phyloP scores from a whole-genome alignment of 2,329 filamentous ascomycete species.

The Stachybotrys echinatus region DNA sequence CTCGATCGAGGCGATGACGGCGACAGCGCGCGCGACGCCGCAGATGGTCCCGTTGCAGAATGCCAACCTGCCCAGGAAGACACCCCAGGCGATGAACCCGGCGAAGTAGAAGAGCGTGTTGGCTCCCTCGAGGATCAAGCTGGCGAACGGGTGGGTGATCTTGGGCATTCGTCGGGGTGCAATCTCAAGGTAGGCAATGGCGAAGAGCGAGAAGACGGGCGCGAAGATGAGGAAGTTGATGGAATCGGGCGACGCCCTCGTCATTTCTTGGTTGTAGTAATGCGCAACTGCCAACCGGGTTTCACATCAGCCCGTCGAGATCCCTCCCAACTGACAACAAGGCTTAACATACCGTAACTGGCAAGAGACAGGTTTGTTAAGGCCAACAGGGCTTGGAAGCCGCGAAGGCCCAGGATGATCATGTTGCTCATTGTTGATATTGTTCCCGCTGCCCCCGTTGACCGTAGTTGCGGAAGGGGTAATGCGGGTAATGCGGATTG shows the following conservation, averaged over 20 bases:
- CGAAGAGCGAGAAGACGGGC: conserved; percentile 48
- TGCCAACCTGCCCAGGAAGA: conserved; percentile 49
- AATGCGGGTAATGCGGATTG: not conserved
- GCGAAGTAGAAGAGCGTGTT: conserved; percentile 55
- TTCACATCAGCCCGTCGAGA: not conserved
- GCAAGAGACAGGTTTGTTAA: conserved; percentile 43
- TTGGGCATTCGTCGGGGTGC: conserved; percentile 38
- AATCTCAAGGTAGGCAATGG: conserved; percentile 48
- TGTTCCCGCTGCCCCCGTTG: too few species aligned
- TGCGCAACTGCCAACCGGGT: conserved; percentile 41
- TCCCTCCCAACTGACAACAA: not conserved
- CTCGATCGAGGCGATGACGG: conserved; percentile 47
- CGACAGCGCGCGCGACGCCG: conserved; percentile 46
- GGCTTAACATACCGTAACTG: conserved; percentile 38
- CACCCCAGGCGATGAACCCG: conserved; percentile 53
- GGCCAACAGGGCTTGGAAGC: conserved; percentile 39
- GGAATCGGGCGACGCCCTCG: conserved; percentile 47
- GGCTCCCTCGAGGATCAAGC: conserved; percentile 42
- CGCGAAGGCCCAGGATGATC: conserved; percentile 19
- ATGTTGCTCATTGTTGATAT: conserved; percentile 6
- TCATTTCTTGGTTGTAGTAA: conserved; percentile 54
- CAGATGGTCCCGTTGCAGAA: conserved; percentile 56
- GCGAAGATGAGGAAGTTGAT: conserved; percentile 54
- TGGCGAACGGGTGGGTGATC: conserved; percentile 41
- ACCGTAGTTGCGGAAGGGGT: too few species aligned